A percentile compares a stretch with the other conserved stretches of the same genome.
Conservation (phyloP, 2,329 filamentous ascomycete species). For the Trichoderma sp. region DNA sequence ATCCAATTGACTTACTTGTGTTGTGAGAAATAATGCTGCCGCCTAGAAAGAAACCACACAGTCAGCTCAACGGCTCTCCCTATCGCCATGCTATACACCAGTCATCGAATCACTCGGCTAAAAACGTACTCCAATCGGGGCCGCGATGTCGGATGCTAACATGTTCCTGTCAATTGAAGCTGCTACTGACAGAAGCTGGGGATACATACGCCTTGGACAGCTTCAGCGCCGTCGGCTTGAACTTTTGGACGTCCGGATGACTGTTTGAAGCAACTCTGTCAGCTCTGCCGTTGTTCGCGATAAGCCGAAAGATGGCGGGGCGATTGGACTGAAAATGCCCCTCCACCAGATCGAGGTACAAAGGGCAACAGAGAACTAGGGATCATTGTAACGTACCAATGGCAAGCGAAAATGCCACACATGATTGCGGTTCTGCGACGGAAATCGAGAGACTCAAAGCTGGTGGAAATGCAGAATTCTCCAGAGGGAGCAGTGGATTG, state of each 20-base stretch:
- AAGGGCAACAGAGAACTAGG: background rate
- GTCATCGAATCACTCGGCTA: background rate
- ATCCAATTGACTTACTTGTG: conserved; percentile 65
- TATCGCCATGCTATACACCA: background rate
- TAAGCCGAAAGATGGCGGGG: conserved; percentile 31
- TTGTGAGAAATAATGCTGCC: conserved; percentile 86
- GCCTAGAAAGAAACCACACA: conserved; percentile 47
- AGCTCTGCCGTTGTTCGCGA: background rate
- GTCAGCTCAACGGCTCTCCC: background rate
- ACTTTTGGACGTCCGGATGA: conserved; percentile 92
- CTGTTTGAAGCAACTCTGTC: conserved; percentile 35
- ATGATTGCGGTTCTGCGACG: conserved; percentile 54
- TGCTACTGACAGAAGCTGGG: background rate
- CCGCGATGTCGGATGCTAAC: conserved; percentile 87
- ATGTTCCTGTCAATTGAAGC: conserved; percentile 18
- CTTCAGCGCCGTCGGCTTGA: conserved; percentile 91
- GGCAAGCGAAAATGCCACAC: conserved; percentile 97
- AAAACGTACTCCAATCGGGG: conserved; percentile 90
- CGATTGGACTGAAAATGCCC: conserved; percentile 27
- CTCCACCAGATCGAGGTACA: conserved; percentile 26
- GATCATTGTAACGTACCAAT: conserved; percentile 59
- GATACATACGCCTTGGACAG: conserved; percentile 84
- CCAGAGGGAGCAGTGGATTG: background rate
- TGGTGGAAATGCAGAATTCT: background rate
- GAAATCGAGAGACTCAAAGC: conserved; percentile 1